A percentile compares a stretch with the other conserved stretches of the same genome.
These are phyloP conservation scores for Aureococcus anophagefferens DNA, from an alignment of 108 stramenopile species.

Conservation along the genomic window DNA sequence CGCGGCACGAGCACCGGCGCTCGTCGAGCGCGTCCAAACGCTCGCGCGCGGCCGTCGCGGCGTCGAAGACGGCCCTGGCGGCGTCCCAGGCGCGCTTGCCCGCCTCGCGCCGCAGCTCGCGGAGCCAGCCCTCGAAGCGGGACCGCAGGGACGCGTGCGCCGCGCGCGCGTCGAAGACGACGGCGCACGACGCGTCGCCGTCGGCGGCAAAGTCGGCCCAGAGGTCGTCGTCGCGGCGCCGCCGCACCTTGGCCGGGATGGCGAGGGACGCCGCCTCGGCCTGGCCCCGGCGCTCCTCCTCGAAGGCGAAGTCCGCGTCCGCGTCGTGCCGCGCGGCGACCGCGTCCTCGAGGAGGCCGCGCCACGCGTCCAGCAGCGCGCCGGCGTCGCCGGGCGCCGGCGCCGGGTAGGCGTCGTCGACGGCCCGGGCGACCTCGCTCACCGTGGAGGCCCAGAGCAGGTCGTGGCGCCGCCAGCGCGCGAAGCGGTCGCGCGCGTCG, in stretches of 20 bases:
- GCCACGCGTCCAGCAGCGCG: conserved; percentile 46
- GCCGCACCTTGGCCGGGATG: too few relatives aligned
- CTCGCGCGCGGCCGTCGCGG: neutral
- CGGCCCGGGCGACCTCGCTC: conserved; percentile 55
- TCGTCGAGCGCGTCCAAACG: neutral
- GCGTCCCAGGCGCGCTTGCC: neutral
- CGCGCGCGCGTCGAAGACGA: neutral
- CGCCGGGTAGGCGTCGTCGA: conserved; percentile 36
- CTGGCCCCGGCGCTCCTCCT: neutral
- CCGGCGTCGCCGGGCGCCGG: neutral
- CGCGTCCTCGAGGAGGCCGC: conserved; percentile 65
- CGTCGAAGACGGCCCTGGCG: neutral
- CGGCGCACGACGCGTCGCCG: neutral
- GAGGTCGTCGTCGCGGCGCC: neutral
- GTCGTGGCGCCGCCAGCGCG: conserved; percentile 86
- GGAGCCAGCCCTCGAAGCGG: neutral
- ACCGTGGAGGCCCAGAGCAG: conserved; percentile 88
- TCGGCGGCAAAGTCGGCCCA: neutral
- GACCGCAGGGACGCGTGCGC: neutral
- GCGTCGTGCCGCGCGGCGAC: conserved; percentile 68
- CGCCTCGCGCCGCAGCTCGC: neutral
- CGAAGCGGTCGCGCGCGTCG: conserved; percentile 57
- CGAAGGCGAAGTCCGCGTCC: conserved; percentile 39
- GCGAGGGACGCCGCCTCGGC: neutral
- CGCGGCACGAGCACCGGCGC: neutral